Percentiles rank a stretch among this genome's conserved stretches.
phyloP scores from a whole-genome alignment of 2,329 filamentous ascomycete species.

The Clarireedia homoeocarpa region DNA sequence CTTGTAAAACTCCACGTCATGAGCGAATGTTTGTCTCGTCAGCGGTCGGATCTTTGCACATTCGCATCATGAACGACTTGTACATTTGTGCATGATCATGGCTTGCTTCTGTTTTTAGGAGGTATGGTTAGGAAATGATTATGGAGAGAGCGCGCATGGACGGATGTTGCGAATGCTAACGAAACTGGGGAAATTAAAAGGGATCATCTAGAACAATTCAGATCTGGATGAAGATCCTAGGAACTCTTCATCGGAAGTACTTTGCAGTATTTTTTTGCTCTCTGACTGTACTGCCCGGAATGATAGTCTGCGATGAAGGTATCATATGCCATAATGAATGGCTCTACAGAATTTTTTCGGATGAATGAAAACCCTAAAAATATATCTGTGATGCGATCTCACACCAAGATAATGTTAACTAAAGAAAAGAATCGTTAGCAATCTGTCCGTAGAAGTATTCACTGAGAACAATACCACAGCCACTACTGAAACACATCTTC shows the following conservation, averaged over 20 bases:
- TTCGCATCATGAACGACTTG: constrained; percentile 18
- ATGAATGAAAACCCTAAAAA: neutral
- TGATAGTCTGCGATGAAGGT: neutral
- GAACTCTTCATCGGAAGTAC: neutral
- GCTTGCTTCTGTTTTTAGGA: constrained; percentile 10
- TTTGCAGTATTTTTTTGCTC: neutral
- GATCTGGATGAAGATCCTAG: neutral
- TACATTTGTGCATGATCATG: constrained; percentile 22
- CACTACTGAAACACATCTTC: too few species aligned
- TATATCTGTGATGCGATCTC: neutral
- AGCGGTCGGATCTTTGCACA: constrained; percentile 20
- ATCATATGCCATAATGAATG: neutral
- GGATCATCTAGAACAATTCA: neutral
- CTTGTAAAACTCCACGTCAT: constrained; percentile 28
- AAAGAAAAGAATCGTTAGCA: too few species aligned
- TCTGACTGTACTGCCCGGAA: neutral
- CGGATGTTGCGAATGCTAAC: neutral
- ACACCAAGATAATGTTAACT: too few species aligned
- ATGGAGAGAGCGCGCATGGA: neutral
- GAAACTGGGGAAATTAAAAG: neutral
- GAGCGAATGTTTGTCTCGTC: constrained; percentile 26
- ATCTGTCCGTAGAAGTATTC: too few species aligned
- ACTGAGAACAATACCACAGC: too few species aligned
- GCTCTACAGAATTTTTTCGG: neutral
- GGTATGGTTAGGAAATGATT: constrained; percentile 1